These are phyloP conservation scores for Nevesoporus exiguus DNA, from an alignment of 768 basidiomycete species.

Conservation along the genomic window DNA sequence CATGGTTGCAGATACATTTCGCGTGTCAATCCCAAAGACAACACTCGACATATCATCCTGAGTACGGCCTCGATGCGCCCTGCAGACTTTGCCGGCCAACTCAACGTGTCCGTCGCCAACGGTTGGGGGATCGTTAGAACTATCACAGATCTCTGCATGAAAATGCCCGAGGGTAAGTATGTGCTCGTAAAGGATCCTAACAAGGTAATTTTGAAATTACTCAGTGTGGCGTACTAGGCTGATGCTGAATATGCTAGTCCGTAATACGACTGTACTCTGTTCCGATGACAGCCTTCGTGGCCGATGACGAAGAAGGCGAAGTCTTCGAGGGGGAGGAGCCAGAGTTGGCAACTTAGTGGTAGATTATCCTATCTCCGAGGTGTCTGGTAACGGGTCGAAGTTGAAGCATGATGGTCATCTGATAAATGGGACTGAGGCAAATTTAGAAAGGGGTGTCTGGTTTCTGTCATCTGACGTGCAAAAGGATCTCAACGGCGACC, in stretches of 20 bases:
- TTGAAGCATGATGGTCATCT: background rate
- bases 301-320: constrained; percentile 67
- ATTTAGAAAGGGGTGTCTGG: background rate
- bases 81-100: constrained; percentile 88
- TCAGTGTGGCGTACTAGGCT: background rate
- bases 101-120: constrained; percentile 91
- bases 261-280: constrained; percentile 92
- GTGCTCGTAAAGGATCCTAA: constrained; percentile 97
- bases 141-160: constrained; percentile 90
- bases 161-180: constrained; percentile 98
- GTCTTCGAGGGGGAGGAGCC: constrained; percentile 41
- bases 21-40: constrained; percentile 89
- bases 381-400: background rate
- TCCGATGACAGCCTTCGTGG: constrained; percentile 82
- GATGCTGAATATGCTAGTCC: constrained; percentile 50
- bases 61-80: constrained; percentile 95
- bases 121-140: constrained; percentile 99
- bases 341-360: constrained; percentile 32
- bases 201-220: constrained; percentile 57
- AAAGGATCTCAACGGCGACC: constrained; percentile 75
- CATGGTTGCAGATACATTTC: constrained; percentile 76
- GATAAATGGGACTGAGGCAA: background rate
- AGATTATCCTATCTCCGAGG: constrained; percentile 7
- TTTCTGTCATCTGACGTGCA: constrained; percentile 40
- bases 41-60: constrained; percentile 92